Evolutionary conservation across 2,329 filamentous ascomycete species (phyloP).

Genomic region (Colletotrichum limetticola): DNA sequence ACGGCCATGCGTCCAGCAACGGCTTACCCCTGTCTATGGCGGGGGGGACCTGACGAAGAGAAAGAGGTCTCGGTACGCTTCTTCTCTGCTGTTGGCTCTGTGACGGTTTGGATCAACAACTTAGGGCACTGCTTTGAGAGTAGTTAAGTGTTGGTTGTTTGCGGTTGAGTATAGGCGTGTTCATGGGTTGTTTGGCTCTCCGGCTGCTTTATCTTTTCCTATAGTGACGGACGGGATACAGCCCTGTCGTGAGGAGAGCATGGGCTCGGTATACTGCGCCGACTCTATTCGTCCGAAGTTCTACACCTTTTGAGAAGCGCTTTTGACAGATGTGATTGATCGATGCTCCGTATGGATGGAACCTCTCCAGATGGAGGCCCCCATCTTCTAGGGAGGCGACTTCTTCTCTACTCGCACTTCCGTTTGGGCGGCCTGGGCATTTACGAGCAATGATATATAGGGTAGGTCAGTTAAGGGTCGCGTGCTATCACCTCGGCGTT

Average conservation of each 20-base stretch:
- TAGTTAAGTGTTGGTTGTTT: not conserved
- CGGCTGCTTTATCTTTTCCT: not conserved
- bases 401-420: not conserved
- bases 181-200: not conserved
- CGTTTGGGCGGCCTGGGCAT: not conserved
- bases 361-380: not conserved
- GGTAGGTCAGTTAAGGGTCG: not conserved
- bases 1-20: conserved; percentile 15
- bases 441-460: not conserved
- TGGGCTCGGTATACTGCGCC: not conserved
- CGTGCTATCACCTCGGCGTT: not conserved
- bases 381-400: not conserved
- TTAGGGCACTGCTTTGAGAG: not conserved
- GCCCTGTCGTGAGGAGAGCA: not conserved
- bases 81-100: not conserved
- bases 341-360: not conserved
- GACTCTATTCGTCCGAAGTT: conserved; percentile 6
- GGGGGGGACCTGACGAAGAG: not conserved
- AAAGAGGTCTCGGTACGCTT: not conserved
- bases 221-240: not conserved
- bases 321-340: not conserved
- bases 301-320: not conserved
- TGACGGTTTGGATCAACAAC: not conserved
- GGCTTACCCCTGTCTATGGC: not conserved
- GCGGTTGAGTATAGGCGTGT: not conserved